Base-by-base conservation (phyloP, 257 asterid genomes). In the Jacaranda copaia region DNA sequence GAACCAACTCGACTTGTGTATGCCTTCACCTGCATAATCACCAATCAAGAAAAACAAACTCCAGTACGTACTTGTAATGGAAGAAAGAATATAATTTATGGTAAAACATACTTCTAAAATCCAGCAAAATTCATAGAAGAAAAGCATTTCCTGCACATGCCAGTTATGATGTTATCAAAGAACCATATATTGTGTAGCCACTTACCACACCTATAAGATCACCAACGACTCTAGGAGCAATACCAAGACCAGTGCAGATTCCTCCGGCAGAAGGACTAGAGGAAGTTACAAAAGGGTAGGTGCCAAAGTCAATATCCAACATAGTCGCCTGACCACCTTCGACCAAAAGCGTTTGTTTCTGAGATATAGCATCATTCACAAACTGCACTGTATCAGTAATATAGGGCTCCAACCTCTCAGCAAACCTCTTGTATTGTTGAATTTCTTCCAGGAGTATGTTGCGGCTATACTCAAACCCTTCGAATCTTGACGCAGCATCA, bases 281-380 rank as follows among this genome's bases (percentile, higher is more conserved):
- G 19, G 98, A 93, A 40, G 99, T 93, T 15, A 96, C 98, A 53
- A 91, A 96, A 36, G 99, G 98, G 72, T 96, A 96, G 35, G 99
- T 96, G 43, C 99, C 99, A 80, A 96, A 93, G 80, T 93, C 99
- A 13, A 96, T 81, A 81, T 96, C 98, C 12, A 96, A 84, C 99
- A 96, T 93, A 46, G 99, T 96, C 55, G 97, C 99, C 83, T 96
- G 99, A 82, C 99, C 97, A 53, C 99, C 99, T 89, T 96, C 98
- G 6, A 96, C 98, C 88, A 96, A 80, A 78, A 96, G 81, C 88
- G 84, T 96, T 77, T 85, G 80, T 43, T 90, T 84, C 84, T 79
- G 89, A 68, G 87, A 73, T 64, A 96, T 83, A 49, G 98, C 89
- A 74, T 93, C 94, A 68, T 92, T 88, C 90, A 96, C 82, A 88